Base-by-base conservation (phyloP, 2,329 filamentous ascomycete genomes). In the Colletotrichum aenigma region DNA sequence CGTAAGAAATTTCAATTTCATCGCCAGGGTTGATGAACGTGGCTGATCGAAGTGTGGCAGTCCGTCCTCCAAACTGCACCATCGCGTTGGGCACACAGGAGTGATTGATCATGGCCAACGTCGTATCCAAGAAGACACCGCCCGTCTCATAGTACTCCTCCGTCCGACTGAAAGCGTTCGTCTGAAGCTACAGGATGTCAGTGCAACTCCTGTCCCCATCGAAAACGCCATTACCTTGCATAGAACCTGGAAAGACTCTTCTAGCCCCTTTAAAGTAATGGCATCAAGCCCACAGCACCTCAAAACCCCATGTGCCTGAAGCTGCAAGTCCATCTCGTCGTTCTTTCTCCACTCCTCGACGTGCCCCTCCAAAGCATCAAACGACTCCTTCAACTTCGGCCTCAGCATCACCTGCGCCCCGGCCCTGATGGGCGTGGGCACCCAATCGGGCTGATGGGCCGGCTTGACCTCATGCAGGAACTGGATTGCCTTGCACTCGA, bases 1-100 rank as follows among this genome's bases (percentile, higher is more conserved):
- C 90, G 78, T 93, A 93, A 2, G 90, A 92, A 38, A 93, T 91
- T 73, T 89, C 87, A 70, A 93, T 87, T 82, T 93, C 90, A 30
- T 92, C 88, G 9, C 87, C 90, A 36, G 84, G 80, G 16, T 85
- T 79, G 56, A 93, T 91, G 4, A 84, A 81, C 26, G 79, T 81
- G 70, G 89, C 85, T 3, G 91, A 89, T 48, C 88, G 85, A 16
- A 93, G 81, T 4, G 88, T 82, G 4, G 90, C 88, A 6, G 82
- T 85, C 7, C 91, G 86, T 6, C 89, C 89, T 52, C 87, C 78
- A 68, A 93, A 92, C 58, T 88, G 86, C 18, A 93, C 89, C 64
- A 88, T 85, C 2, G 91, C 90, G 77, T 92, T 93, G 5, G 91
- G 91, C 4, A 88, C 81, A 77, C 92, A 93, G 0, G 91, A 91